phyloP scores from a whole-genome alignment of 2,329 filamentous ascomycete genomes.

The Fusarium aywerte region DNA sequence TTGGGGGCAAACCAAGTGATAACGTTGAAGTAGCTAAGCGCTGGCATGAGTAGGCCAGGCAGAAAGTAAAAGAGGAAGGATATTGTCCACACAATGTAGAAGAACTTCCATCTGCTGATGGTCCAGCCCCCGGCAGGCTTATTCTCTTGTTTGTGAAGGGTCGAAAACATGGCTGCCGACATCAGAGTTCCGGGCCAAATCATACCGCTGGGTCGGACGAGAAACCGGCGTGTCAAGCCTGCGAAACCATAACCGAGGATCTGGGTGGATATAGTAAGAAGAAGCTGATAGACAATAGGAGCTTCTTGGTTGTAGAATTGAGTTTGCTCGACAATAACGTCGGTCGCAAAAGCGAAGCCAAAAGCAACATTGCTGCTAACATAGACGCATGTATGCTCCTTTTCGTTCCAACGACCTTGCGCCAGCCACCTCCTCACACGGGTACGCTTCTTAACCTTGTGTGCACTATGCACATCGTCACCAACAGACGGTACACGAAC shows the following conservation, averaged over 20 bases:
- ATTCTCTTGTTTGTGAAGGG: constrained; percentile 86
- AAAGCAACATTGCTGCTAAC: constrained; percentile 92
- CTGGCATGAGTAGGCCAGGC: constrained; percentile 83
- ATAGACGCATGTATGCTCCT: constrained; percentile 89
- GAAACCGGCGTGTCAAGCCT: constrained; percentile 80
- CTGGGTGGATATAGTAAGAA: constrained; percentile 87
- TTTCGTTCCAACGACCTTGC: constrained; percentile 86
- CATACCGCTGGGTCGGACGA: constrained; percentile 88
- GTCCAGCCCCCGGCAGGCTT: constrained; percentile 84
- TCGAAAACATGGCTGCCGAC: constrained; percentile 89
- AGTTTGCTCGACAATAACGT: constrained; percentile 90
- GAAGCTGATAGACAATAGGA: constrained; percentile 79
- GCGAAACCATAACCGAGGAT: constrained; percentile 89
- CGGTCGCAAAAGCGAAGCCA: constrained; percentile 88
- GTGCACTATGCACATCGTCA: constrained; percentile 32
- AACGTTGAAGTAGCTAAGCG: constrained; percentile 88
- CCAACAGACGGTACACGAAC: constrained; percentile 45
- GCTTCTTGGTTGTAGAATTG: constrained; percentile 88
- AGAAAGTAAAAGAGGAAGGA: constrained; percentile 87
- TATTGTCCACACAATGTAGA: constrained; percentile 75
- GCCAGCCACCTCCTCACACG: constrained; percentile 77
- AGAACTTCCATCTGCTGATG: constrained; percentile 86
- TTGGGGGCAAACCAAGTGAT: constrained; percentile 89
- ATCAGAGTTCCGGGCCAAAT: constrained; percentile 91
- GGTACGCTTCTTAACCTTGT: constrained; percentile 46